Conservation (phyloP, 1,284 basidiomycete genomes). For the Boletus mariae region DNA sequence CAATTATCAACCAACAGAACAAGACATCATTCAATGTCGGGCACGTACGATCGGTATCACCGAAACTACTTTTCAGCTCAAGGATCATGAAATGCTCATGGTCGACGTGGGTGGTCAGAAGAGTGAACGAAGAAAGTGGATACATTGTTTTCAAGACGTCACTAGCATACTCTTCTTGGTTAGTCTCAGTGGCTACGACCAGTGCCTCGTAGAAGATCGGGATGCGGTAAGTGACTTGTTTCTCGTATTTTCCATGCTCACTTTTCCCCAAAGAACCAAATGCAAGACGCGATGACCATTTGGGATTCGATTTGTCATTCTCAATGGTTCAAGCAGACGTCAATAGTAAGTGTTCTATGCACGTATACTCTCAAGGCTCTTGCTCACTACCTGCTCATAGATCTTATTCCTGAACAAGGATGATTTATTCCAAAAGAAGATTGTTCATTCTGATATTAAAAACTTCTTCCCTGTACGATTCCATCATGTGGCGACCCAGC, state of each 20-base stretch:
- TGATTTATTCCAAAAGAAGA: constrained; percentile 85
- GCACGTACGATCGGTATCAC: constrained; percentile 91
- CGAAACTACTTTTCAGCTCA: constrained; percentile 82
- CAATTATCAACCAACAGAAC: constrained; percentile 69
- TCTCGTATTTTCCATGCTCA: constrained; percentile 1
- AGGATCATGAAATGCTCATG: constrained; percentile 78
- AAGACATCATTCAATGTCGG: constrained; percentile 83
- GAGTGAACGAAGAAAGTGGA: constrained; percentile 87
- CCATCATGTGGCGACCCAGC: background rate
- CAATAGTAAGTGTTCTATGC: constrained; percentile 56
- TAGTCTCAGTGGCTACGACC: constrained; percentile 86
- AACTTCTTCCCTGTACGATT: constrained; percentile 76
- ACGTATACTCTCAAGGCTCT: background rate
- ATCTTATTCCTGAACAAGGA: constrained; percentile 92
- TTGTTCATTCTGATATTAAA: constrained; percentile 77
- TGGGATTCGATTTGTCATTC: constrained; percentile 94
- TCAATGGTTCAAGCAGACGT: constrained; percentile 90
- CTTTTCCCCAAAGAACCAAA: constrained; percentile 72
- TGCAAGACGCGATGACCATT: constrained; percentile 94
- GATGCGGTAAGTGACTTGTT: constrained; percentile 62
- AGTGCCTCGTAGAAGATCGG: constrained; percentile 90
- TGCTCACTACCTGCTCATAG: constrained; percentile 37
- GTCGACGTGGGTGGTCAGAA: constrained; percentile 91
- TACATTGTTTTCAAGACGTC: constrained; percentile 83
- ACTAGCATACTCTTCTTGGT: constrained; percentile 87